Evolutionary conservation across 202 grass and related monocot species (phyloP), one percentile per base, ranked within the genome.

Genomic region (Bolboschoenoplectus hybrid): DNA sequence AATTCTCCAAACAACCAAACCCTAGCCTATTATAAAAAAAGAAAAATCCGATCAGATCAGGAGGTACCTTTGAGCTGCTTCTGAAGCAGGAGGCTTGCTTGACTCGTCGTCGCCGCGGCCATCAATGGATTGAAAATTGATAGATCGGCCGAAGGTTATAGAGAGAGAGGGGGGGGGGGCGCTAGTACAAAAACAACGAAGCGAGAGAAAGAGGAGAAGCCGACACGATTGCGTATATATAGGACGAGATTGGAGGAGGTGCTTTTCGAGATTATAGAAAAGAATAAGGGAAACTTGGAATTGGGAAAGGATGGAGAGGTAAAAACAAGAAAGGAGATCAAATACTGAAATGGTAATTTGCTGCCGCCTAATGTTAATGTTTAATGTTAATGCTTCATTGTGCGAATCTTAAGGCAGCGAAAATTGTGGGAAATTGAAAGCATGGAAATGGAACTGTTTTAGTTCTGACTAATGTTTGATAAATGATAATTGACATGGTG

Each of bases 11-110:
- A 19, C 8, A 72, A 40, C 10, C 45, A 72, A 56, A 64, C 70
- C 85, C 55, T 43, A 90, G 43, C 38, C 70, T 60, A 51, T 63
- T n/a, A 51, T 43, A 78, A 40, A 26, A 46, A 40, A 26, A 46
- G 60, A 41, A 4, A 49, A 34, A 85, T 70, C 45, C 17, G 69
- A 74, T 50, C 58, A 74, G 67, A 84, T 74, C 79, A 67, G 67
- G 66, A 57, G 39, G 36, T 34, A 79, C 60, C 78, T 67, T 67
- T 86, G 68, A 67, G 65, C 79, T 96, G 96, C 91, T 98, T 95
- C 67, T 86, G 87, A 26, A 98, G 93, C 55, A 98, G 86, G 50
- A 98, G 96, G 86, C 89, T 91, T 77, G 93, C 96, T 87, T 95
- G 91, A 89, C 80, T 96, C 79, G 80, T 70, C 86, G 74, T 84